Evolutionary conservation across 164 flowering plant genomes (phyloP).

Genomic region (Tinospora cordifolia): DNA sequence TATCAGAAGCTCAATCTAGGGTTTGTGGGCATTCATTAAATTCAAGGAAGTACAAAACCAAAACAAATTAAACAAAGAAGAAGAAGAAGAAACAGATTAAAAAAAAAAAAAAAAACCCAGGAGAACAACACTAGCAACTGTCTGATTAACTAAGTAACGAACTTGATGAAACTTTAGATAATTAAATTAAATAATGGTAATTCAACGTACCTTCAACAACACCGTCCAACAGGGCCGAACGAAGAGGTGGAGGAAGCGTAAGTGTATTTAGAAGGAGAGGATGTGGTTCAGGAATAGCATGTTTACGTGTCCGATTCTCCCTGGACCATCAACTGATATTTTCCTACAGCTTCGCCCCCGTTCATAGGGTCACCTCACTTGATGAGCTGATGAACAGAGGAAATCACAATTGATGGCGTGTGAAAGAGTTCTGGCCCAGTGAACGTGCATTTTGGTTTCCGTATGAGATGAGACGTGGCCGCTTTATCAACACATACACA

Average conservation of each 20-base stretch:
- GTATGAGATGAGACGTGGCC: background rate
- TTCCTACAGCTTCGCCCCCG: background rate
- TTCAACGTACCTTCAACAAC: background rate
- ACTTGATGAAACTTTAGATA: background rate
- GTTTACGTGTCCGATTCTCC: conserved; percentile 11
- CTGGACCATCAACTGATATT: conserved; percentile 7
- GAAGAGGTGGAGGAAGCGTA: background rate
- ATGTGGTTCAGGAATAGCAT: conserved; percentile 9
- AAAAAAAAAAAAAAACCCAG: background rate
- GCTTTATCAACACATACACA: too few species aligned
- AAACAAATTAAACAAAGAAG: background rate
- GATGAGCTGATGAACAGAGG: too few species aligned
- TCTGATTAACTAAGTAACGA: background rate
- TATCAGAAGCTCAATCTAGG: background rate
- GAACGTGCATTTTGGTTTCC: too few species aligned
- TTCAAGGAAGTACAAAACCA: background rate
- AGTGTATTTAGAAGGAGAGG: conserved; percentile 13
- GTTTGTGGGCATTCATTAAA: background rate
- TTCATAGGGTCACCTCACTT: too few species aligned
- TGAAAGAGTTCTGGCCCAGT: too few species aligned
- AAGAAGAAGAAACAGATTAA: background rate
- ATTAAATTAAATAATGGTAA: background rate
- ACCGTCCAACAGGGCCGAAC: background rate
- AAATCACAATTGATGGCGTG: too few species aligned
- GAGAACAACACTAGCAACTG: background rate